Percentiles rank a stretch among this genome's conserved stretches.
These are phyloP conservation scores for Fusarium hainanense DNA, from an alignment of 2,329 filamentous ascomycete genomes.

Conservation along the genomic window DNA sequence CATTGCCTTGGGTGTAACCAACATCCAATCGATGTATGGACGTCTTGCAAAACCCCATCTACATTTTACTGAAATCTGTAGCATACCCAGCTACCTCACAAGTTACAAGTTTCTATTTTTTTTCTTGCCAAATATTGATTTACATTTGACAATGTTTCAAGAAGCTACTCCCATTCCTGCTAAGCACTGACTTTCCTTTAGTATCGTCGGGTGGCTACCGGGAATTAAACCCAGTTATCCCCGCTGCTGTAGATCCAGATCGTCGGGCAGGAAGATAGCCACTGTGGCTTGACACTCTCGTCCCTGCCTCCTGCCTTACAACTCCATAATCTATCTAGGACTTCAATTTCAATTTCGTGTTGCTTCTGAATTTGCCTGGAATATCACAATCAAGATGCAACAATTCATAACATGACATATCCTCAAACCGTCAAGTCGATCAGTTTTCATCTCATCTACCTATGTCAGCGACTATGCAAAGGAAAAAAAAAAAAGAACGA, in stretches of 20 bases:
- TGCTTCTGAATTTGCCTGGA: not conserved
- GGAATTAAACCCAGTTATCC: conserved; percentile 24
- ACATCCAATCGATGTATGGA: not conserved
- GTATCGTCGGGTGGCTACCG: conserved; percentile 22
- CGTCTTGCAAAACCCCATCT: conserved; percentile 1
- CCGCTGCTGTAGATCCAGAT: conserved; percentile 32
- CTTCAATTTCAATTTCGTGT: not conserved
- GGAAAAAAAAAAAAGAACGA: not conserved
- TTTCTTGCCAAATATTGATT: not conserved
- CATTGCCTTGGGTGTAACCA: conserved; percentile 14
- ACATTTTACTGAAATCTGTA: conserved; percentile 2
- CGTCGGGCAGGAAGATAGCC: conserved; percentile 17
- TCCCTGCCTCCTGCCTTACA: not conserved
- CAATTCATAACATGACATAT: not conserved
- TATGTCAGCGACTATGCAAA: not conserved
- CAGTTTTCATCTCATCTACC: not conserved
- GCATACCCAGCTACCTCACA: not conserved
- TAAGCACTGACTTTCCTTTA: conserved; percentile 28
- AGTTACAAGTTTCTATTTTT: not conserved
- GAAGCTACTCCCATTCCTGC: conserved; percentile 3
- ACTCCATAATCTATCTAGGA: not conserved
- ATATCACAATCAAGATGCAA: not conserved
- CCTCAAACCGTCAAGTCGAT: not conserved
- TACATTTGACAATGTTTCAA: not conserved
- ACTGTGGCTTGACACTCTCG: conserved; percentile 29